Percentiles rank a stretch among this genome's conserved stretches.
Evolutionary conservation across 2,329 filamentous ascomycete species (phyloP).

Genomic region (Spiromastix sp.): DNA sequence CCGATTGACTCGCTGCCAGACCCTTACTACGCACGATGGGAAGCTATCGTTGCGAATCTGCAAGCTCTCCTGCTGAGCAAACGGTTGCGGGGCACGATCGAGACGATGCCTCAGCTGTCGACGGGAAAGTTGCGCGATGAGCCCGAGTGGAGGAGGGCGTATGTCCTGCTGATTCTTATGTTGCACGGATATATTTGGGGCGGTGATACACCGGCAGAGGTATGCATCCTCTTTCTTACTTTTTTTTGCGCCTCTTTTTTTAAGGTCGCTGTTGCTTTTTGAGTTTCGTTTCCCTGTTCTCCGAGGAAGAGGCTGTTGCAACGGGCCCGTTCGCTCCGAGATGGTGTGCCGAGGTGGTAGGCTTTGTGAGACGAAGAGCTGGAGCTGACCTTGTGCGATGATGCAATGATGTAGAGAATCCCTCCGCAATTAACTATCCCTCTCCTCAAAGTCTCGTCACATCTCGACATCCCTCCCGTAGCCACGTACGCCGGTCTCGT

Average conservation of each 20-base stretch:
- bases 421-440: slow-evolving; percentile 77
- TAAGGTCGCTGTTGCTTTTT: neutral
- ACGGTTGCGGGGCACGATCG: slow-evolving; percentile 67
- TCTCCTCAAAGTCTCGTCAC: slow-evolving; percentile 62
- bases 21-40: slow-evolving; percentile 92
- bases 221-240: slow-evolving; percentile 25
- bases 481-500: slow-evolving; percentile 88
- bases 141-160: slow-evolving; percentile 84
- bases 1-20: slow-evolving; percentile 75
- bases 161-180: slow-evolving; percentile 67
- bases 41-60: slow-evolving; percentile 72
- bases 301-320: too few relatives aligned
- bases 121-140: slow-evolving; percentile 72
- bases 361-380: too few relatives aligned
- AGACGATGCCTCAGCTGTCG: slow-evolving; percentile 72
- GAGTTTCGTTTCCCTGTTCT: neutral
- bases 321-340: too few relatives aligned
- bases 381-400: neutral
- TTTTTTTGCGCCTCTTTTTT: slow-evolving; percentile 2
- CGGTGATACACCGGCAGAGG: slow-evolving; percentile 62
- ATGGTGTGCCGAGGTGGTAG: too few relatives aligned
- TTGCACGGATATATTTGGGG: slow-evolving; percentile 88
- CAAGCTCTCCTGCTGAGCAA: slow-evolving; percentile 79
- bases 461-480: slow-evolving; percentile 79
- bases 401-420: slow-evolving; percentile 45